Conservation (phyloP, 352 stramenopile species). For the Phytophthora megakarya region DNA sequence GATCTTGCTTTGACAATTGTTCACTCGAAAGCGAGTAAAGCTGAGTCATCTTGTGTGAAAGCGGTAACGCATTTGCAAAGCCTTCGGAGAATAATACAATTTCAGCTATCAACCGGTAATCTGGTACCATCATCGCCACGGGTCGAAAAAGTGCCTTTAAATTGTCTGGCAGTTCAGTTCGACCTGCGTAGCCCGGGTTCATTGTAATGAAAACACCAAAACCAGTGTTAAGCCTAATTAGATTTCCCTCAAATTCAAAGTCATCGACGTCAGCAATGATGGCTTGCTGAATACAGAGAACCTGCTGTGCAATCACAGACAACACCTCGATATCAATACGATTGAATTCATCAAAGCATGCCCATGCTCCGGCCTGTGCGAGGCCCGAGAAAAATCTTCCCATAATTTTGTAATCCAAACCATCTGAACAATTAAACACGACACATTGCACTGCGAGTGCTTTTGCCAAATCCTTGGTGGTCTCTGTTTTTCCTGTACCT, state of each 20-base stretch:
- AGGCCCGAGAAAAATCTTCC: slow-evolving; percentile 95
- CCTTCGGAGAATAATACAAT: slow-evolving; percentile 95
- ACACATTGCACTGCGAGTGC: slow-evolving; percentile 94
- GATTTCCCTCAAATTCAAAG: slow-evolving; percentile 94
- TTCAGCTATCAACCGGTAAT: slow-evolving; percentile 94
- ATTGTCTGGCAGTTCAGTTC: slow-evolving; percentile 93
- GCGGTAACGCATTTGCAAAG: slow-evolving; percentile 91
- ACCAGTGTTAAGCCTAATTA: slow-evolving; percentile 90
- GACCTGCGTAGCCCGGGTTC: slow-evolving; percentile 94
- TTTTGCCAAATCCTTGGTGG: slow-evolving; percentile 95
- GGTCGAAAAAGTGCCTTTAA: slow-evolving; percentile 94
- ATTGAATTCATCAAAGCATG: slow-evolving; percentile 97
- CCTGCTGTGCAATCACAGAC: slow-evolving; percentile 96
- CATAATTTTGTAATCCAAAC: slow-evolving; percentile 97
- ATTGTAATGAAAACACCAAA: slow-evolving; percentile 97
- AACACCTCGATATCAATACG: slow-evolving; percentile 96
- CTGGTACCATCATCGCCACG: slow-evolving; percentile 95
- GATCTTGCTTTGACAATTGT: slow-evolving; percentile 94
- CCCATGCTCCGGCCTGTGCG: slow-evolving; percentile 93
- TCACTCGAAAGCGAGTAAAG: slow-evolving; percentile 93
- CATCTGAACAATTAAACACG: slow-evolving; percentile 96
- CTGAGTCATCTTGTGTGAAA: slow-evolving; percentile 95
- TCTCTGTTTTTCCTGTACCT: slow-evolving; percentile 95
- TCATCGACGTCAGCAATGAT: slow-evolving; percentile 89
- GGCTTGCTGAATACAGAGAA: slow-evolving; percentile 94